Percentiles rank a stretch among this genome's conserved stretches.
Evolutionary conservation across 306 rosid species (phyloP).

Genomic region (Comarum palustre): DNA sequence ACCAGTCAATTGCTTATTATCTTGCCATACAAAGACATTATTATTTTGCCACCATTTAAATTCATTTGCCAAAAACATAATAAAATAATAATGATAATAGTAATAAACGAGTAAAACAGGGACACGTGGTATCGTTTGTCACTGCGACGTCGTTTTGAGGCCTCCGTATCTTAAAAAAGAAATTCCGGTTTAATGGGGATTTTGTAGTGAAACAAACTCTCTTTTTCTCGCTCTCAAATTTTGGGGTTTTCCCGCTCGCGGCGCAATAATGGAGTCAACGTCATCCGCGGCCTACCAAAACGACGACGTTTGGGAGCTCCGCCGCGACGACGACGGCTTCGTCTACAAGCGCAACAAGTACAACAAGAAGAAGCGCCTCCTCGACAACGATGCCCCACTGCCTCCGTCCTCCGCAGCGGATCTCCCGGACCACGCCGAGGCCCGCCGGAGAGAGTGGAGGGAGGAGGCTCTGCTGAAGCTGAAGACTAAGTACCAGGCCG

Average conservation of each 20-base stretch:
- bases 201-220: not conserved
- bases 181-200: no score
- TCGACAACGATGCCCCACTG: constrained; percentile 8
- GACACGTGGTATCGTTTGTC: not conserved
- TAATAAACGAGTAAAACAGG: no score
- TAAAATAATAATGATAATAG: no score
- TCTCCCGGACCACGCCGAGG: constrained; percentile 25
- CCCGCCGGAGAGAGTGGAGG: constrained; percentile 49
- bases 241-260: constrained; percentile 20
- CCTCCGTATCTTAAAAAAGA: not conserved
- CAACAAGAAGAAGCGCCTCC: constrained; percentile 39
- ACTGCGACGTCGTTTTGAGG: not conserved
- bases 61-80: no score
- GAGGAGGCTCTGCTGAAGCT: constrained; percentile 51
- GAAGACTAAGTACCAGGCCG: constrained; percentile 43
- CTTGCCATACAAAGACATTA: no score
- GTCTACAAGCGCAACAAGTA: constrained; percentile 49
- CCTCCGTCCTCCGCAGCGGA: constrained; percentile 13
- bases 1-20: no score
- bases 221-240: constrained; percentile 5
- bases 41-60: no score
- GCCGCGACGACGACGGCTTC: constrained; percentile 72
- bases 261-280: constrained; percentile 33
- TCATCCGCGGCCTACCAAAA: constrained; percentile 25
- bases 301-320: constrained; percentile 63